phyloP scores from a whole-genome alignment of 306 rosid species.

The Luffa acutangula region DNA sequence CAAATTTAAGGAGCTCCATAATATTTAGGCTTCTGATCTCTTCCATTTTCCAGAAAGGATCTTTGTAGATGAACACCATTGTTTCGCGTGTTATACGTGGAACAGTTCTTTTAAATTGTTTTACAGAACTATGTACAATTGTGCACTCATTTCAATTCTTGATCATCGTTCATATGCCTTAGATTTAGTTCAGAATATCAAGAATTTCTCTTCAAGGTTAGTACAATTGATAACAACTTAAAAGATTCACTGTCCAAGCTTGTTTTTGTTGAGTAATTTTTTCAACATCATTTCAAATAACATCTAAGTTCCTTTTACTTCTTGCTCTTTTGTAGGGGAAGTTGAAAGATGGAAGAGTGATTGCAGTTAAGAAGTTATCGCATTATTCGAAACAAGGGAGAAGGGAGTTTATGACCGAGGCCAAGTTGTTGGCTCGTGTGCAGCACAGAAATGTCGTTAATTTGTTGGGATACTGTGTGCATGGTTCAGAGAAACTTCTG shows the following conservation, averaged over 20 bases:
- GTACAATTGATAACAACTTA: background rate
- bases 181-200: background rate
- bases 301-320: background rate
- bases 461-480: conserved; percentile 74
- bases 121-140: background rate
- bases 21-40: background rate
- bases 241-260: background rate
- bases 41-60: background rate
- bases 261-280: background rate
- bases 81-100: background rate
- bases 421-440: conserved; percentile 80
- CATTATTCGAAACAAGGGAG: conserved; percentile 75
- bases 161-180: background rate
- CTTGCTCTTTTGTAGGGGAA: conserved; percentile 39
- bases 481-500: conserved; percentile 69
- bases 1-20: background rate
- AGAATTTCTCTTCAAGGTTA: background rate
- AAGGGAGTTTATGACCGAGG: conserved; percentile 79
- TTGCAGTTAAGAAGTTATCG: conserved; percentile 85
- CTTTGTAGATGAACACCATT: background rate
- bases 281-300: background rate
- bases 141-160: background rate
- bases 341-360: conserved; percentile 72
- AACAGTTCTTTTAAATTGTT: background rate
- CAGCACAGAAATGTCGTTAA: conserved; percentile 91